Percentiles rank a stretch among this genome's conserved stretches.
Evolutionary conservation across 225 moss, liverwort and hornwort genomes (phyloP).

Genomic region (Climacium dendroides): DNA sequence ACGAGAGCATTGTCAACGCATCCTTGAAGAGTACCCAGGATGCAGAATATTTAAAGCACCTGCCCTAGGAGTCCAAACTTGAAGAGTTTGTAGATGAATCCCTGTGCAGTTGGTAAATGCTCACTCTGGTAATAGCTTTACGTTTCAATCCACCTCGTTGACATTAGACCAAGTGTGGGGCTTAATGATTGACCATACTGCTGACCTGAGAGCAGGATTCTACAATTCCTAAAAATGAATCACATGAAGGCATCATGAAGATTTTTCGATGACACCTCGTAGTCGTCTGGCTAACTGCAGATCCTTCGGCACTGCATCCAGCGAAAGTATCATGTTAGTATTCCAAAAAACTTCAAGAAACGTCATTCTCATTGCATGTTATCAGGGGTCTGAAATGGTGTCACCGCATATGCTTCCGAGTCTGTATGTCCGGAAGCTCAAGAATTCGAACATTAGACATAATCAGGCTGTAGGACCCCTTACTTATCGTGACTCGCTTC

Average conservation of each 20-base stretch:
- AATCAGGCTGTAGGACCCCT: neutral
- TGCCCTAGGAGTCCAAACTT: neutral
- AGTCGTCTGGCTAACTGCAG: slow-evolving; percentile 31
- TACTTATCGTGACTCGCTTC: slow-evolving; percentile 42
- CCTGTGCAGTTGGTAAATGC: neutral
- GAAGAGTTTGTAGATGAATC: neutral
- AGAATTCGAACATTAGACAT: neutral
- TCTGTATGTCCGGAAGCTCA: neutral
- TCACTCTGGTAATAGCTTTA: neutral
- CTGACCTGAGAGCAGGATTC: neutral
- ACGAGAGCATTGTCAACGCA: neutral
- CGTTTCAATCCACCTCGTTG: neutral
- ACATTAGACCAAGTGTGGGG: neutral
- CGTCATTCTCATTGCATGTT: neutral
- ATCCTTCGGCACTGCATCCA: slow-evolving; percentile 36
- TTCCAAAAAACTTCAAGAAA: neutral
- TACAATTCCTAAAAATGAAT: neutral
- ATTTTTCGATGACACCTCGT: slow-evolving; percentile 13
- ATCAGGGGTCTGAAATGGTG: neutral
- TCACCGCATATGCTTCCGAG: neutral
- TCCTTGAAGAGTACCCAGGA: neutral
- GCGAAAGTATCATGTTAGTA: neutral
- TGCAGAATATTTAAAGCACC: neutral
- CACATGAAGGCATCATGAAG: neutral
- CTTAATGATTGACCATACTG: neutral